Base-by-base conservation (phyloP, 345 rosid genomes). In the Erucastrum elatum region DNA sequence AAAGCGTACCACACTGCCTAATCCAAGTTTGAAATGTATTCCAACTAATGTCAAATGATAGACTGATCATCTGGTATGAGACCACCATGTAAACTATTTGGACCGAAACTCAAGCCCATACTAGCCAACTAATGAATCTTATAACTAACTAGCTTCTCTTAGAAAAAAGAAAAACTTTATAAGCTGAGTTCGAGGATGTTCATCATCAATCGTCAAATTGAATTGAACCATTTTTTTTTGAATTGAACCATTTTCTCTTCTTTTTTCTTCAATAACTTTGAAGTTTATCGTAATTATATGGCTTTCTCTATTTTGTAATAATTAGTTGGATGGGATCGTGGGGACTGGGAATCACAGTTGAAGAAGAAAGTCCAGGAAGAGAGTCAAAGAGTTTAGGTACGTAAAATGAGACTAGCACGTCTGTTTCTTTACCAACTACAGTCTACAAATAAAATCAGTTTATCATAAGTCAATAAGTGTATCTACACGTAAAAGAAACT, bases 401-500 rank as follows among this genome's bases (percentile, higher is more conserved):
- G 39, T 62, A 77, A 69, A 62, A 17, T 9, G 17, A 69, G 63
- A 62, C 64, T 15, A 61, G 64, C 55, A 76, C 61, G 63, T 70
- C 55, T 61, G 10, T 53, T 49, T 62, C 3, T 2, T 49, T 62
- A 46, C 64, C 70, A 46, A 69, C 61, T 55, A 56, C 13, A 25
- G 62, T 7, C 69, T 70, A 69, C 74, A 61, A 30, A 13, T 68
- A 41, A 60, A 39, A 56, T 67, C 67, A 44, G 46, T 33, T 62
- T 30, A 9, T 7, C 10, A 9, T 21, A 51, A 53, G 76, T 62
- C 74, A 69, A 25, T 7, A n/a, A 61, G 69, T 62, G 55, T 62
- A 31, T 76, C 69, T 17, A 76, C 55, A 76, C 75, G 63, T 69
- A 69, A 69, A 60, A 76, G 35, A 68, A 61, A 68, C 8, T 21